Evolutionary conservation across 225 moss, liverwort and hornwort species (phyloP), one percentile per base, ranked within the genome.

Genomic region (Lunularia cruciata): DNA sequence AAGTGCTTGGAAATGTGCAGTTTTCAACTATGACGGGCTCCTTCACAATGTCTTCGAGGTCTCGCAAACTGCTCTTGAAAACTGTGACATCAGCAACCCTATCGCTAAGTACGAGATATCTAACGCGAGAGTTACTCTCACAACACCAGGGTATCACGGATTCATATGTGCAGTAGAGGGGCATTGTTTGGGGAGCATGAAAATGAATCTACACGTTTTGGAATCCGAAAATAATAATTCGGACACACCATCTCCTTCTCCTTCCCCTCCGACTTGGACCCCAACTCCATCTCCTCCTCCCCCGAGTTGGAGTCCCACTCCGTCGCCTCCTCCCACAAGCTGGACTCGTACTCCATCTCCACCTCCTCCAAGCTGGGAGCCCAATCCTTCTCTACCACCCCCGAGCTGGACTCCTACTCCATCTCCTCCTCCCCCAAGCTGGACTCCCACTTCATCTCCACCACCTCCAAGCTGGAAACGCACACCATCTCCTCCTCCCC

Each of bases 41-140:
- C 52, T 54, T 16, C 68, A 68, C 68, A 68, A 68, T 34, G 68
- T 68, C 6, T 54, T 36, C 23, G 52, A 68, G 54, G 68, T 68
- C 23, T 6, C 68, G 0, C 16, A 53, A 32, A 12, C 9, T 15
- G 54, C 34, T 20, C 27, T 53, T 11, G 34, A 68, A 36, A 23
- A 20, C 22, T 68, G 68, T 28, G 52, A 34, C 22, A 2, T 13
- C 15, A 54, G 25, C 51, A 68, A 68, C 1, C 68, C 68, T 13
- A 35, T 68, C 22, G 52, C 38, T 37, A 39, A 3, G 68, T 68
- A 68, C 20, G 54, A 54, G 23, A 52, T 37, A 32, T 52, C 52
- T 2, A 54, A 68, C 13, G 68, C 51, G 23, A 53, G 53, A 38
- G 20, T 68, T 14, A 22, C 12, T 13, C 68, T 68, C 0, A 28